Percentiles rank a stretch among this genome's conserved stretches.
Evolutionary conservation across 129 eudicot genomes (phyloP).

Genomic region (Flaveria ramosissima): DNA sequence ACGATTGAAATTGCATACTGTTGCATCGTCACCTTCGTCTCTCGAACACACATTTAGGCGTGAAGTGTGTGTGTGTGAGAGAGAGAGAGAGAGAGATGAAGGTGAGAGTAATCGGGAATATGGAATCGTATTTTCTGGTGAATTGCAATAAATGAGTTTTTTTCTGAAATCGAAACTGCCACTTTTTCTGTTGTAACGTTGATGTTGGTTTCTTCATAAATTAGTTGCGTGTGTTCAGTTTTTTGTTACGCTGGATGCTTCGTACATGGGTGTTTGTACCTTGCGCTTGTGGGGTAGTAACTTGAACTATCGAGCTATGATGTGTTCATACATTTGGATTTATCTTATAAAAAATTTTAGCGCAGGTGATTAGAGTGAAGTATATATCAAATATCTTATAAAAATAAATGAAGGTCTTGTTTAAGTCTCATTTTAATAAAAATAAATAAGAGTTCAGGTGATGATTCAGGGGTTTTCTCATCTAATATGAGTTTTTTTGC

Average conservation of each 20-base stretch:
- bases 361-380: too few species aligned
- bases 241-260: slow-evolving; percentile 9
- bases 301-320: not conserved
- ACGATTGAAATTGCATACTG: not conserved
- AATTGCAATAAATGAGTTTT: slow-evolving; percentile 26
- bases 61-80: not conserved
- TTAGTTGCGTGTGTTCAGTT: slow-evolving; percentile 19
- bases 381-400: too few species aligned
- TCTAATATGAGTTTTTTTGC: too few species aligned
- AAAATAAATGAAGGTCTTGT: too few species aligned
- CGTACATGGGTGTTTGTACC: slow-evolving; percentile 30
- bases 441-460: too few species aligned
- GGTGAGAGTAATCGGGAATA: not conserved
- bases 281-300: slow-evolving; percentile 1
- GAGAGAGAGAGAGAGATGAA: too few species aligned
- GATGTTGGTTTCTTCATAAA: slow-evolving; percentile 15
- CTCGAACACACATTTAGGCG: not conserved
- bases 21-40: slow-evolving; percentile 9
- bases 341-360: not conserved
- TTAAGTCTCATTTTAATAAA: too few species aligned
- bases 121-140: slow-evolving; percentile 1
- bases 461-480: too few species aligned
- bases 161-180: not conserved
- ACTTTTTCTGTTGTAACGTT: slow-evolving; percentile 11
- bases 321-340: not conserved